Base-by-base conservation (phyloP, 2,329 filamentous ascomycete species). In the Dactylellina parvicollis region DNA sequence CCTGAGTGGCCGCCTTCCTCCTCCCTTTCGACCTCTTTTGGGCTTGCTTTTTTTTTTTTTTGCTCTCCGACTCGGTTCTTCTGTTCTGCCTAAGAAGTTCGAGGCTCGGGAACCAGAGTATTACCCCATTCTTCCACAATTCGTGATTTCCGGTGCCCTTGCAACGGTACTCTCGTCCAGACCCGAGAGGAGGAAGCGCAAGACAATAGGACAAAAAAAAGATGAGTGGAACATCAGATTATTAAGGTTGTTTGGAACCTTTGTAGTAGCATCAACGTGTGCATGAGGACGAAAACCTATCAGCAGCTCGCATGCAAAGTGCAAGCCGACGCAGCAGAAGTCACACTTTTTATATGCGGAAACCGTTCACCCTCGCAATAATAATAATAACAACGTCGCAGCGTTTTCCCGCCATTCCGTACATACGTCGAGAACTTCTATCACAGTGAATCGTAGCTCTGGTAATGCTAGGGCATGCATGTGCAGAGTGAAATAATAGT, bases 1-100 rank as follows among this genome's bases (percentile, higher is more conserved):
- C 18, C 50, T 70, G 55, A 56, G 42, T 54, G 64, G 54, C 28
- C 34, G 49, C 5, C 26, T 55, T 28, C 38, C 50, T 50, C 61
- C 50, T 54, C 59, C 30, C 59, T 55, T 64, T 72, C 50, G 20
- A 36, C 60, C 34, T 20, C 18, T 34, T n/a, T 32, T 28, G 44
- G 50, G 59, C 20, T 72, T 72, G 67, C 67, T 72, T 65, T 72
- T 72, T 30, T 50, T 36, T 20, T 24, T 47, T 59, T n/a, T n/a
- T n/a, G n/a, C n/a, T 56, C 57, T 71, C 57, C 56, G 62, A 67
- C 57, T 71, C 66, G 66, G 66, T 72, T 72, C 60, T 65, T 72
- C 57, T 40, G 54, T 72, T 72, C 67, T 72, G 67, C 67, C 67
- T 72, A 72, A 72, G 67, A 65, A 64, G 66, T 65, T 59, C 67